These are phyloP conservation scores for Colletotrichum sp. DNA, from an alignment of 2,329 filamentous ascomycete species.

Conservation along the genomic window DNA sequence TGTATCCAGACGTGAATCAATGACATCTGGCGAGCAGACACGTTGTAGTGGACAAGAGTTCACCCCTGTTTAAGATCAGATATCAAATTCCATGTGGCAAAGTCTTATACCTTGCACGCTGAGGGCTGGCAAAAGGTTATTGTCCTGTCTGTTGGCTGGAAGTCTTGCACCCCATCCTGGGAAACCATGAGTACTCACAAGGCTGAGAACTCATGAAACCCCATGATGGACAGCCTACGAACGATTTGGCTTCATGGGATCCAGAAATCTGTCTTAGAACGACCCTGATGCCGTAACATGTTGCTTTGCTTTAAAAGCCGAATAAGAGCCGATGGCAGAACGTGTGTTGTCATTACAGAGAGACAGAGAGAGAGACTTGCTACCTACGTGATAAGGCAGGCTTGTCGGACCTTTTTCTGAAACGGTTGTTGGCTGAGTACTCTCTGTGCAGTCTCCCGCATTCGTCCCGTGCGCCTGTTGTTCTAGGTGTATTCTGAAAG, in stretches of 20 bases:
- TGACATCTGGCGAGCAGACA: no score
- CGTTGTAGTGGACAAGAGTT: not conserved
- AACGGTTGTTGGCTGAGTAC: not conserved
- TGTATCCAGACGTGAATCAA: not conserved
- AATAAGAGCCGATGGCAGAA: no score
- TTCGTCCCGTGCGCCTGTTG: not conserved
- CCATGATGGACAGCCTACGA: not conserved
- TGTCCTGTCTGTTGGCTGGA: not conserved
- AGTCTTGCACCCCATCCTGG: not conserved
- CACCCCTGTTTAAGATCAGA: no score
- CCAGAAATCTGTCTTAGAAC: not conserved
- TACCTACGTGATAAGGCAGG: not conserved
- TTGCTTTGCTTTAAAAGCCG: no score
- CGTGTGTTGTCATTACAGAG: not conserved
- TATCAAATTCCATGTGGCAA: accelerated
- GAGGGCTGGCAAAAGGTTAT: no score
- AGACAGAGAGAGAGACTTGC: not conserved
- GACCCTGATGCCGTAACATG: no score
- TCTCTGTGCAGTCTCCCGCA: not conserved
- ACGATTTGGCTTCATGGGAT: not conserved
- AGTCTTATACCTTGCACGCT: not conserved
- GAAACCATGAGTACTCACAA: not conserved
- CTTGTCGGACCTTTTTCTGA: accelerated
- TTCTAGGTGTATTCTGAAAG: not conserved
- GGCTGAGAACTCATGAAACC: not conserved